Evolutionary conservation across 768 basidiomycete genomes (phyloP).

Genomic region (Dentipellis fragilis): DNA sequence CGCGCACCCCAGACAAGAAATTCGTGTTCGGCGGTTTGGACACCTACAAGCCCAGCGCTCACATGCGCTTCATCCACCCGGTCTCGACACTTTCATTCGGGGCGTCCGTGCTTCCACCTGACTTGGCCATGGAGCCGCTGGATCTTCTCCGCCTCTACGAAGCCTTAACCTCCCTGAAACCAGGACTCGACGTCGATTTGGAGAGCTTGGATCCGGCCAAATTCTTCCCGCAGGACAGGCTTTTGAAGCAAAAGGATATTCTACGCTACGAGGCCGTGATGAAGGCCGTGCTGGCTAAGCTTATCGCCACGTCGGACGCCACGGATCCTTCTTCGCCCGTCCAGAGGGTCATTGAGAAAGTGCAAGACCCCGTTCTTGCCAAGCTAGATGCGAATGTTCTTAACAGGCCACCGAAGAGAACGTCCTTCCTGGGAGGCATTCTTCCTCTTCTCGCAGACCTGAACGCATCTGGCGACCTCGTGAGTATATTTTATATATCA

Average conservation of each 20-base stretch:
- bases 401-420: conserved; percentile 23
- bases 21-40: conserved; percentile 28
- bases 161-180: conserved; percentile 24
- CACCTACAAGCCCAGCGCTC: conserved; percentile 26
- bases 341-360: conserved; percentile 26
- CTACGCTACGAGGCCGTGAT: conserved; percentile 46
- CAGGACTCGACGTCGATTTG: conserved; percentile 14
- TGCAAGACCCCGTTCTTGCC: conserved; percentile 30
- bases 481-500: conserved; percentile 21
- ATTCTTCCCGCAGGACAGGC: conserved; percentile 31
- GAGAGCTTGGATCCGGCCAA: conserved; percentile 29
- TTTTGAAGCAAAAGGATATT: conserved; percentile 51
- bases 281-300: conserved; percentile 30
- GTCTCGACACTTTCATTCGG: conserved; percentile 50
- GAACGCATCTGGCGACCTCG: conserved; percentile 41
- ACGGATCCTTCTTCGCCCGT: conserved; percentile 23
- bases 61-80: conserved; percentile 53
- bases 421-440: conserved; percentile 32
- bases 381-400: conserved; percentile 15
- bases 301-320: conserved; percentile 29
- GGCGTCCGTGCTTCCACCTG: conserved; percentile 39
- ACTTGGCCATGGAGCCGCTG: conserved; percentile 51
- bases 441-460: conserved; percentile 48
- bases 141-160: conserved; percentile 46
- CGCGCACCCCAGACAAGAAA: conserved; percentile 12